Conservation (phyloP, 805 yeast species). For the Yamadazyma takamatsuzukensis region DNA sequence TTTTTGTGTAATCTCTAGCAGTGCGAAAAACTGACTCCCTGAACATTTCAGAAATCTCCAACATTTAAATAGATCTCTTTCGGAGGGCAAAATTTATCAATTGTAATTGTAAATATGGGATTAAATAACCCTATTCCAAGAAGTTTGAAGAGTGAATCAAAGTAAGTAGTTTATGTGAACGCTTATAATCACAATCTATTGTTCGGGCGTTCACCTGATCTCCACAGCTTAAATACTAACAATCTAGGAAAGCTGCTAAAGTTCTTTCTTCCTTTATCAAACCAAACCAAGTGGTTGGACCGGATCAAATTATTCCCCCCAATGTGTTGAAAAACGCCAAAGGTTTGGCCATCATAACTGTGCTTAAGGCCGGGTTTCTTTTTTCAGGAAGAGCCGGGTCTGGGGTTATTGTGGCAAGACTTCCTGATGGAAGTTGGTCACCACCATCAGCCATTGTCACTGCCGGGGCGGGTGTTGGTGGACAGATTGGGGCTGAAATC, state of each 20-base stretch:
- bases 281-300: slow-evolving; percentile 91
- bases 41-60: too few species aligned
- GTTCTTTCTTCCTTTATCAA: slow-evolving; percentile 84
- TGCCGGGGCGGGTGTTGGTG: slow-evolving; percentile 99
- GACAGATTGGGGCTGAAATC: slow-evolving; percentile 93
- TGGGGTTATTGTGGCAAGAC: slow-evolving; percentile 89
- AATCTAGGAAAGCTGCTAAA: slow-evolving; percentile 81
- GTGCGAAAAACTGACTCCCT: too few species aligned
- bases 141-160: slow-evolving; percentile 80
- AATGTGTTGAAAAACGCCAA: slow-evolving; percentile 82
- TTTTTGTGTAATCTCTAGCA: too few species aligned
- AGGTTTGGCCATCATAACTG: slow-evolving; percentile 89
- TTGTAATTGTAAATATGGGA: slow-evolving; percentile 34
- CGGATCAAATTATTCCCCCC: slow-evolving; percentile 87
- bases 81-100: too few species aligned
- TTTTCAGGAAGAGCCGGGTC: slow-evolving; percentile 98
- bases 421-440: slow-evolving; percentile 96
- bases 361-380: slow-evolving; percentile 93
- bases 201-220: not conserved
- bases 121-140: slow-evolving; percentile 94
- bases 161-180: slow-evolving; percentile 52
- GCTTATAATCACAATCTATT: not conserved
- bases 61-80: too few species aligned
- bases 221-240: slow-evolving; percentile 1
- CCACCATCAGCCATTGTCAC: slow-evolving; percentile 95